Conservation (phyloP, 768 basidiomycete species). For the Vishniacozyma victoriae region DNA sequence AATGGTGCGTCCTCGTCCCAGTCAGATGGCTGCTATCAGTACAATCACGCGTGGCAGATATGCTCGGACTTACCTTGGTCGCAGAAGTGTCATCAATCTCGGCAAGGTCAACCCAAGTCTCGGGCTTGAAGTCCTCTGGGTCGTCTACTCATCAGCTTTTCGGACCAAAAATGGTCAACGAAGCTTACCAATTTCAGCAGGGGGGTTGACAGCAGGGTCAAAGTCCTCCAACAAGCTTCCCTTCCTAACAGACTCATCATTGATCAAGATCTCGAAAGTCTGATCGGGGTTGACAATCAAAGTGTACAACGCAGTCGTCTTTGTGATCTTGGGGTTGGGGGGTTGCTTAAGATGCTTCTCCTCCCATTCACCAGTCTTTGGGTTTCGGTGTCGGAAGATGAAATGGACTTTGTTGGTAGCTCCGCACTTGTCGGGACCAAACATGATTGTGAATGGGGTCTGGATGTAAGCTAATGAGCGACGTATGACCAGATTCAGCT, state of each 20-base stretch:
- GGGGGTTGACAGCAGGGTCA: constrained; percentile 83
- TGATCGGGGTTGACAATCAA: constrained; percentile 91
- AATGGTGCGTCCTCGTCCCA: constrained; percentile 98
- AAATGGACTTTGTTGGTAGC: constrained; percentile 67
- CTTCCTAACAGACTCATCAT: constrained; percentile 70
- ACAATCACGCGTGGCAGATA: background rate
- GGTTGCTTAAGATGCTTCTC: constrained; percentile 88
- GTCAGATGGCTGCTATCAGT: constrained; percentile 65
- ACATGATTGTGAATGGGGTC: constrained; percentile 65
- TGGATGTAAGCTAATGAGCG: constrained; percentile 9
- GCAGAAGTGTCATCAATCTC: constrained; percentile 80
- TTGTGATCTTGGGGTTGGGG: constrained; percentile 79
- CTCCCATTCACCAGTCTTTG: constrained; percentile 83
- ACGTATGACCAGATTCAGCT: constrained; percentile 3
- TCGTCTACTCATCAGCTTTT: constrained; percentile 55
- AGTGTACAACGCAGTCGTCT: constrained; percentile 89
- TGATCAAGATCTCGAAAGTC: constrained; percentile 85
- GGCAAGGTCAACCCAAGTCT: constrained; percentile 84
- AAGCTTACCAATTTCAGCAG: constrained; percentile 63
- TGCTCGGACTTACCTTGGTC: constrained; percentile 57
- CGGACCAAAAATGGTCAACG: background rate
- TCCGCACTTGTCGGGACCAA: constrained; percentile 74
- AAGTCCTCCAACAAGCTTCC: constrained; percentile 92
- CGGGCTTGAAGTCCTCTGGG: constrained; percentile 81
- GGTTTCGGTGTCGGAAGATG: constrained; percentile 97